Conservation (phyloP, 352 stramenopile genomes). For the Pythium brachiatum region DNA sequence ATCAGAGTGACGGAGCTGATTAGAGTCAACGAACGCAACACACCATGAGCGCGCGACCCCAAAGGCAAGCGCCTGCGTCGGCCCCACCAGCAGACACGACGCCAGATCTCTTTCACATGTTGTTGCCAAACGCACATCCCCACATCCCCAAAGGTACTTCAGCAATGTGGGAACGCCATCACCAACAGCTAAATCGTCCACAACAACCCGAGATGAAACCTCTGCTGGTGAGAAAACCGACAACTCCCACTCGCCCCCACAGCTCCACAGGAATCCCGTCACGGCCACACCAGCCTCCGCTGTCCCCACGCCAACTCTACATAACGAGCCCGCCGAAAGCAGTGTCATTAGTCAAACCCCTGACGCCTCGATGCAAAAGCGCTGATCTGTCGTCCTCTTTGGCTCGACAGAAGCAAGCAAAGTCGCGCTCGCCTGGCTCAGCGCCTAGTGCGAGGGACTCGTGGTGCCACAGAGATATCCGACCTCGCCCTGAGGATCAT, state of each 20-base stretch:
- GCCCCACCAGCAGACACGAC: neutral
- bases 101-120: slow-evolving; percentile 33
- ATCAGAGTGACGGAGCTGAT: neutral
- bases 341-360: neutral
- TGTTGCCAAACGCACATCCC: slow-evolving; percentile 35
- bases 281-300: neutral
- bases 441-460: neutral
- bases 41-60: neutral
- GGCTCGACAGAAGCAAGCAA: neutral
- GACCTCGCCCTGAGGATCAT: neutral
- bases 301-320: neutral
- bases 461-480: neutral
- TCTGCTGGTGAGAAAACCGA: neutral
- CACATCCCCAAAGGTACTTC: slow-evolving; percentile 31
- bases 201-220: neutral
- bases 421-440: neutral
- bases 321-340: neutral
- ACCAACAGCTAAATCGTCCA: slow-evolving; percentile 27
- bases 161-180: slow-evolving; percentile 34
- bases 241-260: slow-evolving; percentile 12
- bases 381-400: neutral
- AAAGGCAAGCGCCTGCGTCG: slow-evolving; percentile 2
- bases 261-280: neutral
- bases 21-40: neutral
- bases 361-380: slow-evolving; percentile 9